phyloP scores from a whole-genome alignment of 1,284 basidiomycete species.

The Trichosporon inkin region DNA sequence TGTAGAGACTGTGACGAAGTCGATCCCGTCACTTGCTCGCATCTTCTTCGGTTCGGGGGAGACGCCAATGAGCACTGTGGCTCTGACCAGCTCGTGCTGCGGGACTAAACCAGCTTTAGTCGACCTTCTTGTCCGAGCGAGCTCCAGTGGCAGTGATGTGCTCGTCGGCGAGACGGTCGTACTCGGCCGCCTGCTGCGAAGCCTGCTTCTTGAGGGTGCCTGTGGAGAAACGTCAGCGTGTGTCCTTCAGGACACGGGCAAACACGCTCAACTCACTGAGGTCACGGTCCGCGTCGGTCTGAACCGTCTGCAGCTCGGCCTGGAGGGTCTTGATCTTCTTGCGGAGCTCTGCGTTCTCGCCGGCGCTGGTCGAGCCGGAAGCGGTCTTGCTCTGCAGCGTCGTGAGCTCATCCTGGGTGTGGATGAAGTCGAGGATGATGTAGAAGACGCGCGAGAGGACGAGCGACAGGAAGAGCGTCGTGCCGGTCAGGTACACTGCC shows the following conservation, averaged over 20 bases:
- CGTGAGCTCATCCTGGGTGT: conserved; percentile 80
- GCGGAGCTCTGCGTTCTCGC: conserved; percentile 55
- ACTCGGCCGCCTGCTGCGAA: conserved; percentile 68
- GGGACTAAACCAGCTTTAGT: conserved; percentile 27
- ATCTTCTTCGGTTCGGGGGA: no score
- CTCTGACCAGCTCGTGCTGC: background rate
- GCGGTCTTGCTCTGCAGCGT: conserved; percentile 67
- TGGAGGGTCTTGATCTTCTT: conserved; percentile 65
- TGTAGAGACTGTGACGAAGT: no score
- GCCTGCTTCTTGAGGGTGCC: conserved; percentile 81
- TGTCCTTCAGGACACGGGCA: background rate
- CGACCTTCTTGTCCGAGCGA: conserved; percentile 54
- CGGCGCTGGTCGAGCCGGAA: conserved; percentile 44
- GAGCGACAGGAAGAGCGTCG: conserved; percentile 88
- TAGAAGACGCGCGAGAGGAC: conserved; percentile 88
- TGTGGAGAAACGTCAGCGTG: conserved; percentile 35
- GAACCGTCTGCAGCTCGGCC: conserved; percentile 55
- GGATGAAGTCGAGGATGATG: conserved; percentile 84
- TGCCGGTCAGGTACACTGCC: conserved; percentile 84
- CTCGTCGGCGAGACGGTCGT: conserved; percentile 71
- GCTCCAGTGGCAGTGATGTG: conserved; percentile 66
- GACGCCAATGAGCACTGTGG: no score
- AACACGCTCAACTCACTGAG: conserved; percentile 57
- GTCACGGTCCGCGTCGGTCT: conserved; percentile 59
- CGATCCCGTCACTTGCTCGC: no score